Base-by-base conservation (phyloP, 129 eudicot species). In the Escallonia herrerae region DNA sequence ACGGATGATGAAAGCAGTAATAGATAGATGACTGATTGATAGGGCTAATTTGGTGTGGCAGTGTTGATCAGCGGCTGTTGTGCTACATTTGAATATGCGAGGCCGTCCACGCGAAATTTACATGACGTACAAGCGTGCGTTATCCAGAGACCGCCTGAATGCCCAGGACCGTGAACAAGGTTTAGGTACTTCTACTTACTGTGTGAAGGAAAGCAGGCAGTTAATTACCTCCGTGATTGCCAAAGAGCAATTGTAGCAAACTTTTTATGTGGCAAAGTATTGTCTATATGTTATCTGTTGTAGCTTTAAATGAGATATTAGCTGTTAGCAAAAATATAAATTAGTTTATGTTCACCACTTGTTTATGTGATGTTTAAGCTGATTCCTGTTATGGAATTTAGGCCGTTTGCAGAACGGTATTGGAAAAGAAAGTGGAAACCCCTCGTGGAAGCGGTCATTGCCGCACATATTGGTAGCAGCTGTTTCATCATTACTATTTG, bases 401-500 rank as follows among this genome's bases (percentile, higher is more conserved):
- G 81, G 72, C 52, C 72, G 67, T 55, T 46, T 56, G 60, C 88
- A 47, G 49, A 79, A 42, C 76, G 81, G 69, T 15, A 15, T 43
- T 15, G 77, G 74, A 74, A 78, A 78, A 84, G 89, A 82, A 50
- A 56, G 74, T 15, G 90, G 83, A 54, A 86, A 90, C 46, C 91
- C 97, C 2, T 77, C 97, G 50, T 90, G 95, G 93, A 66, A 74
- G 66, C 80, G 80, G 43, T 78, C 97, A 2, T 72, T 90, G 46
- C 95, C 97, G 49, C 97, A 90, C 80, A 72, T 90, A 66, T 70
- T 90, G 15, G 95, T 90, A 49, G 97, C 97, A 79, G 76, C 83
- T 62, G 54, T 90, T 64, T 76, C 97, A 3, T 87, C 95, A 7
- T 82, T 84, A 44, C 65, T 87, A 58, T 90, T 82, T 71, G 97